Percentiles rank a stretch among this genome's conserved stretches.
phyloP scores from a whole-genome alignment of 2,329 filamentous ascomycete species.

The Aspergillus neotritici region DNA sequence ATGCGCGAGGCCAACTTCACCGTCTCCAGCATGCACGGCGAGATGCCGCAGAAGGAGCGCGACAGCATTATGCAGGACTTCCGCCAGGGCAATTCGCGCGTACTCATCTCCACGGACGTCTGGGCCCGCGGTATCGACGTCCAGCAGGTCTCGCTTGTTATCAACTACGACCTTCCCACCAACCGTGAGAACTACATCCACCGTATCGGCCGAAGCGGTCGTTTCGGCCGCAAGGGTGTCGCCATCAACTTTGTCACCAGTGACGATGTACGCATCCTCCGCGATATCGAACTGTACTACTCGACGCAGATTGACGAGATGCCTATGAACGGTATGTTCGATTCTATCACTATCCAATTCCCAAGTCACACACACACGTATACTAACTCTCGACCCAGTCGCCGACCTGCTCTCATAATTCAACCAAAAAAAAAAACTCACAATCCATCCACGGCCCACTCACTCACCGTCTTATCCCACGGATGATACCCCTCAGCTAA shows the following conservation, averaged over 20 bases:
- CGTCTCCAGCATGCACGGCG: constrained; percentile 96
- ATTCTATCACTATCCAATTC: constrained; percentile 35
- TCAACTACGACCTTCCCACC: constrained; percentile 97
- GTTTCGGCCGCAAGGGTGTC: constrained; percentile 96
- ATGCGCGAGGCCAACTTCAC: constrained; percentile 99
- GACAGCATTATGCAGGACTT: constrained; percentile 99
- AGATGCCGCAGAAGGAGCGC: constrained; percentile 97
- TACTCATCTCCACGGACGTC: constrained; percentile 94
- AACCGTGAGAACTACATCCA: constrained; percentile 99
- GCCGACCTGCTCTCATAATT: constrained; percentile 34
- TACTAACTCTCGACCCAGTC: constrained; percentile 21
- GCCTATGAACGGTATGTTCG: constrained; percentile 85
- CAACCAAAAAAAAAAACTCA: no score
- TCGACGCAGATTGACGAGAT: constrained; percentile 97
- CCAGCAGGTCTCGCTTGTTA: constrained; percentile 94
- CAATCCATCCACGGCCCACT: background rate
- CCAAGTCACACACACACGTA: background rate
- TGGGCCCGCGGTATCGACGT: constrained; percentile 99
- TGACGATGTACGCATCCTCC: constrained; percentile 93
- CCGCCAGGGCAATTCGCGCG: constrained; percentile 89
- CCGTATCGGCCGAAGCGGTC: constrained; percentile 88
- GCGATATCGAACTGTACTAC: constrained; percentile 96
- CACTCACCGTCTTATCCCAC: no score
- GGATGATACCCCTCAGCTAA: no score
- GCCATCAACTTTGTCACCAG: constrained; percentile 99